Percentiles rank a stretch among this genome's conserved stretches.
These are phyloP conservation scores for Blastobotrys indianensis DNA, from an alignment of 1,139 yeast genomes.

Conservation along the genomic window DNA sequence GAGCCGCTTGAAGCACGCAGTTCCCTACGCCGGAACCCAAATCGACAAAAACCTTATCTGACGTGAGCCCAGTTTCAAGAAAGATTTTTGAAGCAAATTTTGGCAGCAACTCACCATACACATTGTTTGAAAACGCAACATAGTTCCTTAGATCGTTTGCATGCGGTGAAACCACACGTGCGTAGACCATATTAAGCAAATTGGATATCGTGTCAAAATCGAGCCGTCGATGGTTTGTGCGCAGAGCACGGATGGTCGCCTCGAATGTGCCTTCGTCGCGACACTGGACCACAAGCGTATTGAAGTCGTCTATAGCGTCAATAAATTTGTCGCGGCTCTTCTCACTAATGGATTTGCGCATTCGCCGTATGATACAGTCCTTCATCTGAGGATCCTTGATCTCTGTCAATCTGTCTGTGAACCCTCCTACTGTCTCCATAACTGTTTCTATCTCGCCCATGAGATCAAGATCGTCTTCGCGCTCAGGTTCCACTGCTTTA, in stretches of 20 bases:
- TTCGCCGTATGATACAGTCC: slow-evolving; percentile 42
- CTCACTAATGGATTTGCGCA: slow-evolving; percentile 39
- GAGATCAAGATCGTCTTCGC: slow-evolving; percentile 56
- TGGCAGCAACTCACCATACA: slow-evolving; percentile 87
- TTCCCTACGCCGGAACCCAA: slow-evolving; percentile 94
- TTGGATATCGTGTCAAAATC: slow-evolving; percentile 63
- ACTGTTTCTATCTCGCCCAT: slow-evolving; percentile 60
- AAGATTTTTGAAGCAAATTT: slow-evolving; percentile 65
- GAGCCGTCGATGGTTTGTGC: slow-evolving; percentile 35
- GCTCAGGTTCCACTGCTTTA: slow-evolving; percentile 20
- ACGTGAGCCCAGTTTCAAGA: slow-evolving; percentile 52
- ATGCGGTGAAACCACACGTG: slow-evolving; percentile 73
- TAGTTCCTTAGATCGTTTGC: slow-evolving; percentile 60
- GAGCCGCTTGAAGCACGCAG: slow-evolving; percentile 82
- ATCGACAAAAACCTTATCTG: slow-evolving; percentile 62
- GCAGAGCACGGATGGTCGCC: slow-evolving; percentile 35
- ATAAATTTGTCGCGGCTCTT: slow-evolving; percentile 35
- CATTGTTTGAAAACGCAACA: slow-evolving; percentile 84
- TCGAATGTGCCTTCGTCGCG: slow-evolving; percentile 34
- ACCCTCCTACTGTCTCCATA: slow-evolving; percentile 47
- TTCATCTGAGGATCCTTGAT: slow-evolving; percentile 38
- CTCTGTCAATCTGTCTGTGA: slow-evolving; percentile 38
- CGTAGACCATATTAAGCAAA: slow-evolving; percentile 62
- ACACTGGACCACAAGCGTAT: slow-evolving; percentile 34
- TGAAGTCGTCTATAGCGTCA: slow-evolving; percentile 39